Evolutionary conservation across 2,329 filamentous ascomycete species (phyloP).

Genomic region (Fusarium duplospermum): DNA sequence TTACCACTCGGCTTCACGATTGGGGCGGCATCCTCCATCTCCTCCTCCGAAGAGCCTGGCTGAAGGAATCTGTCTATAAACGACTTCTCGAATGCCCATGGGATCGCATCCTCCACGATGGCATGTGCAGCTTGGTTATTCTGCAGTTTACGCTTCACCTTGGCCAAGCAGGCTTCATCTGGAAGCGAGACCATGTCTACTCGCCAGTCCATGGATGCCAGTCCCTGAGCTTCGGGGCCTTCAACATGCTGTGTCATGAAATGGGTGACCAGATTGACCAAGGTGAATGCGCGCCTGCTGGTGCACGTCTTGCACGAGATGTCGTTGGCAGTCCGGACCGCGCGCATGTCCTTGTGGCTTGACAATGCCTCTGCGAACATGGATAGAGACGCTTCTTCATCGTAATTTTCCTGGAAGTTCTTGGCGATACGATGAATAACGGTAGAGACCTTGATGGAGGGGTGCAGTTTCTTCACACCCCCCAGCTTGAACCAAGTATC

Average conservation of each 20-base stretch:
- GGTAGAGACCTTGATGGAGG: conserved; percentile 71
- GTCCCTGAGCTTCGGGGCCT: conserved; percentile 34
- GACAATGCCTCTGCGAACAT: conserved; percentile 70
- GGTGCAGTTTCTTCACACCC: conserved; percentile 70
- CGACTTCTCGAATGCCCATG: conserved; percentile 45
- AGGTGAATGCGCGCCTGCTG: conserved; percentile 58
- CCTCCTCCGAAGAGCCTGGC: background rate
- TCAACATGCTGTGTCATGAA: conserved; percentile 61
- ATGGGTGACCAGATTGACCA: conserved; percentile 70
- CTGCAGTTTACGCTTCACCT: conserved; percentile 44
- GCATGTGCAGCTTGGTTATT: conserved; percentile 49
- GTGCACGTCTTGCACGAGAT: conserved; percentile 68
- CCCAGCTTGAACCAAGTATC: conserved; percentile 73
- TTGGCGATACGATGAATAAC: conserved; percentile 72
- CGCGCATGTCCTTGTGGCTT: conserved; percentile 67
- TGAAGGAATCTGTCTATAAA: conserved; percentile 15
- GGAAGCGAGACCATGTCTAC: conserved; percentile 60
- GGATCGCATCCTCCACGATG: conserved; percentile 55
- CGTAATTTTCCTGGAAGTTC: conserved; percentile 68
- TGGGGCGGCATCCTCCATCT: background rate
- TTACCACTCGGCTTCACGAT: background rate
- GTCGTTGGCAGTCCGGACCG: conserved; percentile 64
- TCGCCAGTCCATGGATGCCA: conserved; percentile 55
- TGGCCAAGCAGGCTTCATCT: conserved; percentile 46
- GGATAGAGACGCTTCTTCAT: conserved; percentile 65